A percentile compares a stretch with the other conserved stretches of the same genome.
These are phyloP conservation scores for Fusarium avenaceum DNA, from an alignment of 2,329 filamentous ascomycete genomes.

Conservation along the genomic window DNA sequence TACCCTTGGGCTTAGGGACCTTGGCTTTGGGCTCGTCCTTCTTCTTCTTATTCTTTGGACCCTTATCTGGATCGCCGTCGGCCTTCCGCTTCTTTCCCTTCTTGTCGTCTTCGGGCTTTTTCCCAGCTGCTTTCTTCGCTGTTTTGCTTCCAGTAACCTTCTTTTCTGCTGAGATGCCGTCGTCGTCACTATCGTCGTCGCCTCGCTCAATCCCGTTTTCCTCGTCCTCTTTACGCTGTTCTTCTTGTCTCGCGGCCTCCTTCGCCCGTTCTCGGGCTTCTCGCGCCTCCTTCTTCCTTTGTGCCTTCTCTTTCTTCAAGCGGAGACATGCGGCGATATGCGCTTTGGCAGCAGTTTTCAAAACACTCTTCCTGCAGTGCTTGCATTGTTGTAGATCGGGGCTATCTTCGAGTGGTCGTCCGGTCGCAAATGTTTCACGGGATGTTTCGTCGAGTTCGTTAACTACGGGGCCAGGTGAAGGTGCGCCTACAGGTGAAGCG, in stretches of 20 bases:
- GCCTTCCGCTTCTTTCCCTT: constrained; percentile 85
- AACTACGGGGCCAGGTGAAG: constrained; percentile 68
- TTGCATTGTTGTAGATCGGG: constrained; percentile 89
- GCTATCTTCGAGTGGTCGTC: constrained; percentile 83
- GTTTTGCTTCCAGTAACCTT: constrained; percentile 59
- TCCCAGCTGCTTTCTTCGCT: constrained; percentile 74
- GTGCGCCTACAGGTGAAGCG: constrained; percentile 58
- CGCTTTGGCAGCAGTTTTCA: constrained; percentile 79
- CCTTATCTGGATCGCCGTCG: constrained; percentile 82
- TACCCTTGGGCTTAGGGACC: constrained; percentile 84
- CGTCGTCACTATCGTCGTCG: constrained; percentile 63
- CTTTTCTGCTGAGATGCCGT: constrained; percentile 60
- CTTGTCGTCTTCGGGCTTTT: constrained; percentile 75
- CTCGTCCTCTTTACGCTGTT: constrained; percentile 65
- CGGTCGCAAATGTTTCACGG: constrained; percentile 83
- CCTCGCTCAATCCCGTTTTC: constrained; percentile 64
- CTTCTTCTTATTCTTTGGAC: constrained; percentile 91
- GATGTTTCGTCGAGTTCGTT: constrained; percentile 81
- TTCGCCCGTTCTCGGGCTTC: constrained; percentile 77
- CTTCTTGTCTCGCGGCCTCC: constrained; percentile 70
- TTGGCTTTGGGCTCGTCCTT: constrained; percentile 92
- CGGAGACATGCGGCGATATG: constrained; percentile 89
- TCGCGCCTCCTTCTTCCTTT: constrained; percentile 80
- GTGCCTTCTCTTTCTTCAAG: constrained; percentile 85
- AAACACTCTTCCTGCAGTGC: constrained; percentile 90